Conservation (phyloP, 805 yeast species). For the Blastobotrys chiropterorum region DNA sequence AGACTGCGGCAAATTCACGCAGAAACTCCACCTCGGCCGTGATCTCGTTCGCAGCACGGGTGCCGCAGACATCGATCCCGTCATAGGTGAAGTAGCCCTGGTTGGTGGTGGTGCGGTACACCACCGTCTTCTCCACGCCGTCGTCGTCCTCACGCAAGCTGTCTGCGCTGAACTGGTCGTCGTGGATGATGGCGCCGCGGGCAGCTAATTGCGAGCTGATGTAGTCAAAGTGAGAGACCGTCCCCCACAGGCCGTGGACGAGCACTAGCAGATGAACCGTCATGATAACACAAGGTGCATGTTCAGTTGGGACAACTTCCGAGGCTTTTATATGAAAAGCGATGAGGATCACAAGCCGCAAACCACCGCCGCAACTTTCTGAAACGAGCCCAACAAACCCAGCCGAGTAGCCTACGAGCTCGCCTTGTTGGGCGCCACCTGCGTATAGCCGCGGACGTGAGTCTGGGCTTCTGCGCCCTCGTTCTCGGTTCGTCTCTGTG, state of each 20-base stretch:
- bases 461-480: too few relatives aligned
- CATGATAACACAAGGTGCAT: background rate
- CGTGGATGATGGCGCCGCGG: slow-evolving; percentile 22
- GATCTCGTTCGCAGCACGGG: slow-evolving; percentile 66
- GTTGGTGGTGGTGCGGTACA: slow-evolving; percentile 52
- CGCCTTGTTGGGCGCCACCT: too few relatives aligned
- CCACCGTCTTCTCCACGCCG: slow-evolving; percentile 21
- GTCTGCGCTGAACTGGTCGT: slow-evolving; percentile 1
- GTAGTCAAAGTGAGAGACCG: slow-evolving; percentile 58
- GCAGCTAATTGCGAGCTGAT: slow-evolving; percentile 42
- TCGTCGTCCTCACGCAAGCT: slow-evolving; percentile 10
- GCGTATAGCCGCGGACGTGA: too few relatives aligned
- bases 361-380: background rate
- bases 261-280: slow-evolving; percentile 51
- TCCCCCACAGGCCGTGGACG: slow-evolving; percentile 78
- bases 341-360: too few relatives aligned
- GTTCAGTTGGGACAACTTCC: background rate
- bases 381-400: too few relatives aligned
- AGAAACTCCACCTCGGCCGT: slow-evolving; percentile 32
- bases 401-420: too few relatives aligned
- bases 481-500: too few relatives aligned
- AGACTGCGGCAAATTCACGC: slow-evolving; percentile 34
- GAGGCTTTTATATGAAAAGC: background rate
- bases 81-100: slow-evolving; percentile 76
- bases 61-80: slow-evolving; percentile 81